These are phyloP conservation scores for Ophiosphaerella narmari DNA, from an alignment of 2,329 filamentous ascomycete species.

Conservation along the genomic window DNA sequence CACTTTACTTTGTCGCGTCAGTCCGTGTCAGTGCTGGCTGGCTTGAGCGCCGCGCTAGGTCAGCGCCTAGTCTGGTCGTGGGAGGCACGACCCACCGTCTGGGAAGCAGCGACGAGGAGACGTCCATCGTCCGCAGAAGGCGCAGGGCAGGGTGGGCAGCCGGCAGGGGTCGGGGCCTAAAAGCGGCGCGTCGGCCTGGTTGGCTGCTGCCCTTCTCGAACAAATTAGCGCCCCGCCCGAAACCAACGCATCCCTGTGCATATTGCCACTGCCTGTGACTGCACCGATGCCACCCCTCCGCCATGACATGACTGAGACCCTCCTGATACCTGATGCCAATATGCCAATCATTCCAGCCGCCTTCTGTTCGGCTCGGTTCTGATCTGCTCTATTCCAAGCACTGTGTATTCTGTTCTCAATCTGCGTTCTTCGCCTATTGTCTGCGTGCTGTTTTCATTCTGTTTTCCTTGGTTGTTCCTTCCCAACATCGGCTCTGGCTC, in stretches of 20 bases:
- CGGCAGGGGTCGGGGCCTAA: constrained; percentile 3
- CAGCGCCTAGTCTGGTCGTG: constrained; percentile 3
- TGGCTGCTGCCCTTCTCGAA: constrained; percentile 24
- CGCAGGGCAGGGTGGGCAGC: not conserved
- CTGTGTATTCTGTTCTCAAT: too few species aligned
- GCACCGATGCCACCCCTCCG: too few species aligned
- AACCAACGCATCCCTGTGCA: constrained; percentile 1
- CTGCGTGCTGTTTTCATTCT: too few species aligned
- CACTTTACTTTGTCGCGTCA: constrained; percentile 5
- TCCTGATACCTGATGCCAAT: too few species aligned
- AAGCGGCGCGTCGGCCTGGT: constrained; percentile 15
- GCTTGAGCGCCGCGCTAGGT: constrained; percentile 24
- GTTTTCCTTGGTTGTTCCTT: not conserved
- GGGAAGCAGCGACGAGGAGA: not conserved
- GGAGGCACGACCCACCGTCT: constrained; percentile 1
- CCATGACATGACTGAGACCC: too few species aligned
- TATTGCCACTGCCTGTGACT: not conserved
- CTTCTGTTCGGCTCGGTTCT: too few species aligned
- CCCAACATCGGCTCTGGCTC: constrained; percentile 16
- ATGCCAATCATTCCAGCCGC: too few species aligned
- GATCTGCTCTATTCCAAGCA: too few species aligned
- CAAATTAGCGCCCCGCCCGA: constrained; percentile 20
- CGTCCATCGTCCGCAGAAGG: not conserved
- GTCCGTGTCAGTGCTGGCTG: constrained; percentile 9
- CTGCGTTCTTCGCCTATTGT: too few species aligned